Conservation (phyloP, 129 eudicot genomes). For the Tagetes erecta region DNA sequence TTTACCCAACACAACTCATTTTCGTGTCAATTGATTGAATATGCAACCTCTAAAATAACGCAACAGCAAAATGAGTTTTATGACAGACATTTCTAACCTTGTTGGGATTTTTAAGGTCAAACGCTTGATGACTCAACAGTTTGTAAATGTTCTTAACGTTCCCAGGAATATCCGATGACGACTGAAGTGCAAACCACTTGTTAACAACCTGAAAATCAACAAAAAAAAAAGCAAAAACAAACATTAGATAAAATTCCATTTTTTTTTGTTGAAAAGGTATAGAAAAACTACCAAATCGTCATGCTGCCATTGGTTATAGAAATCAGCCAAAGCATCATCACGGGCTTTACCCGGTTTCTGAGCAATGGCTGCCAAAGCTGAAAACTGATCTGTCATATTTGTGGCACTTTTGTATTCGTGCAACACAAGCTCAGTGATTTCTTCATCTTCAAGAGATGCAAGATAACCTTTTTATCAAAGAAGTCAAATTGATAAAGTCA, state of each 20-base stretch:
- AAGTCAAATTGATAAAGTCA: slow-evolving; percentile 10
- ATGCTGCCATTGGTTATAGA: slow-evolving; percentile 85
- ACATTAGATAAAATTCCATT: neutral
- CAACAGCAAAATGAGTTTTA: neutral
- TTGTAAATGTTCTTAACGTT: slow-evolving; percentile 83
- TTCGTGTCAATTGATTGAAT: too few relatives aligned
- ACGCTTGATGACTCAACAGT: slow-evolving; percentile 69
- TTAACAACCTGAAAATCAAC: slow-evolving; percentile 59
- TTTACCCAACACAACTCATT: too few relatives aligned
- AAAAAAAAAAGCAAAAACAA: neutral
- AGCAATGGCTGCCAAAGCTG: slow-evolving; percentile 79
- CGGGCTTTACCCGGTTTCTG: slow-evolving; percentile 76
- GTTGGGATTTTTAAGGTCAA: slow-evolving; percentile 88
- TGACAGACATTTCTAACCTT: slow-evolving; percentile 46
- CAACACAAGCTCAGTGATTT: slow-evolving; percentile 65
- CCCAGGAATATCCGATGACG: slow-evolving; percentile 80
- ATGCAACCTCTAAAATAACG: neutral
- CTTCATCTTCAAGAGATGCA: slow-evolving; percentile 66
- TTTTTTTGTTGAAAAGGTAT: neutral
- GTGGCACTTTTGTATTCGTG: slow-evolving; percentile 77
- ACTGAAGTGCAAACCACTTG: slow-evolving; percentile 94
- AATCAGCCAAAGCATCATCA: slow-evolving; percentile 81
- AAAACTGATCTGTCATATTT: slow-evolving; percentile 92
- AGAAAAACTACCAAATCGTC: slow-evolving; percentile 60
- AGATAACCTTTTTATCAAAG: slow-evolving; percentile 62